These are phyloP conservation scores for Endoconidiophora polonica DNA, from an alignment of 2,329 filamentous ascomycete genomes.

Conservation along the genomic window DNA sequence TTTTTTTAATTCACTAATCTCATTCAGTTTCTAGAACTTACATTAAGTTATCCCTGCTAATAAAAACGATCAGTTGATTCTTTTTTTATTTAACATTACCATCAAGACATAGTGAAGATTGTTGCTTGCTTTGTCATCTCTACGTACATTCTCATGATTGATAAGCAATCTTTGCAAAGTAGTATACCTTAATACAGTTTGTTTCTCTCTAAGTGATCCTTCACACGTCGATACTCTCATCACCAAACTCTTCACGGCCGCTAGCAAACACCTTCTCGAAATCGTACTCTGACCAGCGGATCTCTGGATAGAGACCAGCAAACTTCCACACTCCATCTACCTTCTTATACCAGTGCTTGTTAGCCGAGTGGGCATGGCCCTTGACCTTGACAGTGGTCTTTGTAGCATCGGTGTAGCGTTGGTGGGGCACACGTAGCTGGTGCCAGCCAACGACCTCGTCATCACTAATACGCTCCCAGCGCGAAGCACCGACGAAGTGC, in stretches of 20 bases:
- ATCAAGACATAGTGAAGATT: no score
- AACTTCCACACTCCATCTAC: conserved; percentile 45
- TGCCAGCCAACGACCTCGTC: conserved; percentile 43
- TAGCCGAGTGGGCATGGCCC: conserved; percentile 42
- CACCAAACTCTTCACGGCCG: conserved; percentile 13
- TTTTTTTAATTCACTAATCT: no score
- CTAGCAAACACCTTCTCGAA: conserved; percentile 36
- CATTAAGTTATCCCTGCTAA: no score
- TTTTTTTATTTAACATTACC: no score
- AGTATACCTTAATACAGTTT: no score
- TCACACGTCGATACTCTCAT: neutral
- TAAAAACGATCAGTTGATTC: no score
- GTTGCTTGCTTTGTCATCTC: no score
- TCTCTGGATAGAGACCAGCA: conserved; percentile 36
- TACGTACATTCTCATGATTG: no score
- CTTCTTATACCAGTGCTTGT: conserved; percentile 41
- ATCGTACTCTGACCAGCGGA: conserved; percentile 40
- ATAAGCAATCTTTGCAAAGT: no score
- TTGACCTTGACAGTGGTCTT: conserved; percentile 34
- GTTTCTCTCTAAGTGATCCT: no score
- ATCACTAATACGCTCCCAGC: conserved; percentile 40
- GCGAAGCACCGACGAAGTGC: conserved; percentile 43
- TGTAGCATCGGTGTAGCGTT: conserved; percentile 38
- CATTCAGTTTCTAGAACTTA: no score
- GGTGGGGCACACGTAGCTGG: conserved; percentile 45